These are phyloP conservation scores for Curvularia spicifera DNA, from an alignment of 2,329 filamentous ascomycete species.

Conservation along the genomic window DNA sequence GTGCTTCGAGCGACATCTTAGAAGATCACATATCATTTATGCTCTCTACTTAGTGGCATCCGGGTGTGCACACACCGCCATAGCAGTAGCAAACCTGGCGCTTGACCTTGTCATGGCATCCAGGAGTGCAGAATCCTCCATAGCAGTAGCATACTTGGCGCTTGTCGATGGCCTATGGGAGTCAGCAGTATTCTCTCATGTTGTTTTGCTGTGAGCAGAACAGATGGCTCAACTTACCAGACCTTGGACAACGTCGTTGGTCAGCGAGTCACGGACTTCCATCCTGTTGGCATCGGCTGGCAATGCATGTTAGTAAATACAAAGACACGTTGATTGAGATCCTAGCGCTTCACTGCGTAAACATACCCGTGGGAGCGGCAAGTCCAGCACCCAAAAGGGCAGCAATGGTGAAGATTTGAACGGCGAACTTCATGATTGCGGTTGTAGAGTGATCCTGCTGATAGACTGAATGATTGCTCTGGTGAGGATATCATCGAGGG, in stretches of 20 bases:
- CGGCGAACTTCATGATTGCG: conserved; percentile 3
- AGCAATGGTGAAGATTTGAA: conserved; percentile 3
- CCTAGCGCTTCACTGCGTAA: background rate
- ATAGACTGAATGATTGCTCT: background rate
- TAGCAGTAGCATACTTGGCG: conserved; percentile 9
- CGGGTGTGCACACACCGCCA: conserved; percentile 4
- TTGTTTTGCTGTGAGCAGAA: background rate
- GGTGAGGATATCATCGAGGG: background rate
- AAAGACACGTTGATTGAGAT: background rate
- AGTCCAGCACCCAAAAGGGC: conserved; percentile 4
- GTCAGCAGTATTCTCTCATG: background rate
- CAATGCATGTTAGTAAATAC: background rate
- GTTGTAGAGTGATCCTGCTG: background rate
- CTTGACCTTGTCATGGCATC: background rate
- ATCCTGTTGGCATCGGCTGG: conserved; percentile 2
- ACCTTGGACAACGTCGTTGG: background rate
- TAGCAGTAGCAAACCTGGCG: conserved; percentile 9
- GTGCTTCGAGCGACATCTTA: background rate
- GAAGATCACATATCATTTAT: background rate
- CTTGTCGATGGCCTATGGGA: background rate
- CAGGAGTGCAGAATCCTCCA: conserved; percentile 4
- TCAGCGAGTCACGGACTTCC: conserved; percentile 2
- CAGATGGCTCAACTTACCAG: background rate
- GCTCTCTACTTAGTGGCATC: background rate
- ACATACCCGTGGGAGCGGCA: conserved; percentile 2